phyloP scores from a whole-genome alignment of 164 flowering plant genomes.

The Magnolia kwangsiensis region DNA sequence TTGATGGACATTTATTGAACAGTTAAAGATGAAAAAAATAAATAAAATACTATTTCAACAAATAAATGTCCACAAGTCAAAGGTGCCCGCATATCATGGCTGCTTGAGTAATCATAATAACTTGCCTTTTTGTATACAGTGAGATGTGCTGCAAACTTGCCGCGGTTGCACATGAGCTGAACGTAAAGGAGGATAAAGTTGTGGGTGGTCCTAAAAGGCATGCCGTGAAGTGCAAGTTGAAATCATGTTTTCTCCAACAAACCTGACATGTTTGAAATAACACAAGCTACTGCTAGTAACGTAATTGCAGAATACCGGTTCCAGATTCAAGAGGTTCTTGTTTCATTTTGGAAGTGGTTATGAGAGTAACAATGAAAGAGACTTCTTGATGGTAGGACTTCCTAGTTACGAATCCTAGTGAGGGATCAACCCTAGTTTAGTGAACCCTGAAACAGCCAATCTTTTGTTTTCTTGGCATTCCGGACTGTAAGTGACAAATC shows the following conservation, averaged over 20 bases:
- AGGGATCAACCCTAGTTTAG: background rate
- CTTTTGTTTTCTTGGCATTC: background rate
- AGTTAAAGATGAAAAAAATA: too few species aligned
- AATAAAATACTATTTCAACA: background rate
- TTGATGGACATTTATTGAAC: too few species aligned
- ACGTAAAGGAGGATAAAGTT: background rate
- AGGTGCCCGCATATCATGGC: background rate
- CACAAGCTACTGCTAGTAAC: too few species aligned
- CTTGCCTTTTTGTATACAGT: background rate
- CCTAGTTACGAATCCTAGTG: too few species aligned
- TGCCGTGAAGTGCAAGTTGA: background rate
- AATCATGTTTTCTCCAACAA: background rate
- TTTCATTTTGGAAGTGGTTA: background rate
- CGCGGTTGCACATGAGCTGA: background rate
- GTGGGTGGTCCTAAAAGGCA: background rate
- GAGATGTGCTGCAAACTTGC: background rate
- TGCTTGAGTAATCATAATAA: background rate
- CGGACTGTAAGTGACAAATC: background rate
- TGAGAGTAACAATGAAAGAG: background rate
- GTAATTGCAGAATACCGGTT: too few species aligned
- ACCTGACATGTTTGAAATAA: background rate
- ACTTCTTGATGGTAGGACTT: background rate
- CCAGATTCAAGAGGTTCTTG: background rate
- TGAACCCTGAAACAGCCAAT: background rate
- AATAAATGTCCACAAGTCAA: background rate